A percentile compares a stretch with the other conserved stretches of the same genome.
These are phyloP conservation scores for Diutina catenulata DNA, from an alignment of 1,139 yeast genomes.

Conservation along the genomic window DNA sequence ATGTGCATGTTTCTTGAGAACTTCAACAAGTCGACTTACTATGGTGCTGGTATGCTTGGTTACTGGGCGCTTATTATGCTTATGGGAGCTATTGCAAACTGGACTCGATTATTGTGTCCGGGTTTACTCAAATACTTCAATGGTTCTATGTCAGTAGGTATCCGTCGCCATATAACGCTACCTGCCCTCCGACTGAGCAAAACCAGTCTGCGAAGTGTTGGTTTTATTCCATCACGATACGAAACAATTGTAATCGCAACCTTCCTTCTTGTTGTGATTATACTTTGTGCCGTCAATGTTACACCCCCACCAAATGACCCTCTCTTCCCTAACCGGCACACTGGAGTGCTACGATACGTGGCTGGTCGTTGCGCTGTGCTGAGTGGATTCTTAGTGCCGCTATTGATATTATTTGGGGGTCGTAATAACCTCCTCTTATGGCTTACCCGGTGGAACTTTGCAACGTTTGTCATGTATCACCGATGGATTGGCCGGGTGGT, in stretches of 20 bases:
- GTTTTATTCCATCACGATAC: constrained; percentile 1
- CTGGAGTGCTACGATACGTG: not conserved
- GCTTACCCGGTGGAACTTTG: constrained; percentile 2
- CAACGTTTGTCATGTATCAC: constrained; percentile 3
- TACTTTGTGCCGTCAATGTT: not conserved
- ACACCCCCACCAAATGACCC: constrained; percentile 1
- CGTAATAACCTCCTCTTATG: constrained; percentile 1
- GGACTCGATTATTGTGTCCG: not conserved
- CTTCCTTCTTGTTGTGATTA: not conserved
- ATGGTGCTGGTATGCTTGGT: constrained; percentile 3
- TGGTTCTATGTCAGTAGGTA: not conserved
- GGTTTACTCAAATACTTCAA: constrained; percentile 2
- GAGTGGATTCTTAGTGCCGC: constrained; percentile 1
- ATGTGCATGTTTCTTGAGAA: constrained; percentile 3
- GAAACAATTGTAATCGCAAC: not conserved
- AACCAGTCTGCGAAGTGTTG: not conserved
- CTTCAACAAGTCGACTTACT: constrained; percentile 3
- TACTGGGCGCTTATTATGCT: not conserved
- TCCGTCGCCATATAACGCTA: not conserved
- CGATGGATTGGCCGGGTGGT: constrained; percentile 4
- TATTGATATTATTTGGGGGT: not conserved
- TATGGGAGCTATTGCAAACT: constrained; percentile 3
- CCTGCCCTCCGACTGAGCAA: not conserved
- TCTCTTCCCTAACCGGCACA: not conserved
- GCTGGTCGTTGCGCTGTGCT: constrained; percentile 2